A percentile compares a stretch with the other conserved stretches of the same genome.
Conservation (phyloP, 176 grass and related monocot genomes). For the Lolium perenne region DNA sequence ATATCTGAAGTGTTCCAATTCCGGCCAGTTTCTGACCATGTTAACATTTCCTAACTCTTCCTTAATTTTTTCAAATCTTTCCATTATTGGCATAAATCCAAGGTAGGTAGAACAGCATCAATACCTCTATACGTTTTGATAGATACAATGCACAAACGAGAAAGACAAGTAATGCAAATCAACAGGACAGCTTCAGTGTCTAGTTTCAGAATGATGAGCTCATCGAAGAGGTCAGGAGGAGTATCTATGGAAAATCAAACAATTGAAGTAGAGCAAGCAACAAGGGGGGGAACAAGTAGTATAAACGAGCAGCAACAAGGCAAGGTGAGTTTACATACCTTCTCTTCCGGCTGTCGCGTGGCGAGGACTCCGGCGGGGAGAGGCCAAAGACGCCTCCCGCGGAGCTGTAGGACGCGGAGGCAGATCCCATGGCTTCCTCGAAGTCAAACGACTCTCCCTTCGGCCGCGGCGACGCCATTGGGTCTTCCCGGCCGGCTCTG, state of each 20-base stretch:
- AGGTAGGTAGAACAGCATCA: not conserved
- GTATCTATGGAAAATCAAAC: not conserved
- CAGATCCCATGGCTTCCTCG: slow-evolving; percentile 44
- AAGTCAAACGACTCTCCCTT: slow-evolving; percentile 54
- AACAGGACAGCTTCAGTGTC: slow-evolving; percentile 26
- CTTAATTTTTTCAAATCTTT: slow-evolving; percentile 26
- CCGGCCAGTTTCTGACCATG: not conserved
- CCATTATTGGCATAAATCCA: slow-evolving; percentile 1
- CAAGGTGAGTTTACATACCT: slow-evolving; percentile 32
- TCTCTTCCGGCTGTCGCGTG: slow-evolving; percentile 44
- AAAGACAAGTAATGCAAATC: slow-evolving; percentile 12
- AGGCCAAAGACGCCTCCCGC: slow-evolving; percentile 31
- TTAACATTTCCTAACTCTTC: slow-evolving; percentile 17
- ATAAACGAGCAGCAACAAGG: not conserved
- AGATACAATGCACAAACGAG: not conserved
- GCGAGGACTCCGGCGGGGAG: slow-evolving; percentile 42
- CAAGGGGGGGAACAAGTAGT: not conserved
- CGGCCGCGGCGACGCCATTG: slow-evolving; percentile 37
- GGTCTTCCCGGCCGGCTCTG: not conserved
- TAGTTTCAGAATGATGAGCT: not conserved
- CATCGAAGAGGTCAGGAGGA: not conserved
- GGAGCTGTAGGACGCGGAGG: slow-evolving; percentile 51
- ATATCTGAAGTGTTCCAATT: not conserved
- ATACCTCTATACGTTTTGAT: not conserved
- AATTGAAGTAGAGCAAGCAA: not conserved